Evolutionary conservation across 768 basidiomycete species (phyloP).

Genomic region (Daedaleopsis nitida): DNA sequence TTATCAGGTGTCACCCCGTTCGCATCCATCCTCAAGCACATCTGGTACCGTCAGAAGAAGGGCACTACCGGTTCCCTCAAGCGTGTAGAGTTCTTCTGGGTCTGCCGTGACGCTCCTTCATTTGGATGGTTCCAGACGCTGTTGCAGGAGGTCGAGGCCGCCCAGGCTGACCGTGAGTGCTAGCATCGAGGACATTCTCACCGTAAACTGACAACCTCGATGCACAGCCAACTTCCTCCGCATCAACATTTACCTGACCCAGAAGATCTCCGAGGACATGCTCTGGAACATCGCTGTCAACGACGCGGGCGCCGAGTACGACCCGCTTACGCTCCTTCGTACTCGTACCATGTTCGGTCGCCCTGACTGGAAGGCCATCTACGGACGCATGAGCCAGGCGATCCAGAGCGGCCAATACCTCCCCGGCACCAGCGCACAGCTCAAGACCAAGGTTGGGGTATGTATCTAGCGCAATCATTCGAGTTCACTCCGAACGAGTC

Average conservation of each 20-base stretch:
- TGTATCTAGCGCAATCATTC: constrained; percentile 31
- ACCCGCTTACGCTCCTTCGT: constrained; percentile 86
- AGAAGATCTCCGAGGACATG: constrained; percentile 85
- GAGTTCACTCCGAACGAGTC: constrained; percentile 6
- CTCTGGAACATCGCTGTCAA: constrained; percentile 92
- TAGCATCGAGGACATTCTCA: background rate
- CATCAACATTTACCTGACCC: constrained; percentile 89
- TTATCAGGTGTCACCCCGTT: constrained; percentile 85
- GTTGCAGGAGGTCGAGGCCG: constrained; percentile 84
- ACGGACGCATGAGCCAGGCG: constrained; percentile 68
- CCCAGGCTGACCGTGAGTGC: constrained; percentile 83
- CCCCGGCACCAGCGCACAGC: constrained; percentile 72
- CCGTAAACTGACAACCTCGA: background rate
- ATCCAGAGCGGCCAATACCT: constrained; percentile 85
- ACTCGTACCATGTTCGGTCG: constrained; percentile 91
- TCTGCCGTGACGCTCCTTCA: constrained; percentile 92
- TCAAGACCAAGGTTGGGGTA: constrained; percentile 85
- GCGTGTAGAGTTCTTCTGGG: constrained; percentile 94
- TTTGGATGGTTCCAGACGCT: constrained; percentile 96
- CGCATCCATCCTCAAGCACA: constrained; percentile 91
- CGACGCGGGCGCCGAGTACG: constrained; percentile 81
- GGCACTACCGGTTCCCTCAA: constrained; percentile 78
- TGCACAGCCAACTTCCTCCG: constrained; percentile 82
- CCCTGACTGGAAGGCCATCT: constrained; percentile 87
- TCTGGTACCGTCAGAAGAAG: constrained; percentile 89